Base-by-base conservation (phyloP, 1,284 basidiomycete species). In the Bjerkandera adusta region DNA sequence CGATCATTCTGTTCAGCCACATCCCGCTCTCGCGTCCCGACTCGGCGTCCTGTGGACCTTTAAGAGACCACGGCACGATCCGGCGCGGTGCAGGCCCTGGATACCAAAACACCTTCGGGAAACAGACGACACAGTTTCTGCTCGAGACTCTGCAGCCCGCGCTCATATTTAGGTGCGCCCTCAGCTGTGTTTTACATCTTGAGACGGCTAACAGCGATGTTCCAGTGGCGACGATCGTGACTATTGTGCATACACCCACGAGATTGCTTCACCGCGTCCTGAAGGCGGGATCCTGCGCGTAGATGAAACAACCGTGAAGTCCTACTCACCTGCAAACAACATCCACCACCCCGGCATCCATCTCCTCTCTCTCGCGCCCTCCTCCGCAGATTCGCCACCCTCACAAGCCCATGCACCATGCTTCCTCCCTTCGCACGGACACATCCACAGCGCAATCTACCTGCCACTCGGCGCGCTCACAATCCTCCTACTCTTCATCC, bases 211-310 rank as follows among this genome's bases (percentile, higher is more conserved):
- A 42, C 33, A 50, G 20, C 33, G 15, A 8, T 35, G 36, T 36
- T 45, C 39, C 58, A 92, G 89, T 55, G 92, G 87, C 8, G 91
- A 95, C 62, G 89, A 95, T 65, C 88, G 89, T 54, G 92, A 95
- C 61, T 91, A 91, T 53, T 95, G 92, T 64, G 87, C 91, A 69
- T 68, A 48, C 87, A 38, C 44, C 26, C 44, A 46, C 26, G 13
- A 7, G 16, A 8, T 20, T 21, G 15, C 24, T 29, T 11, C 16
- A 8, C 13, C 27, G 8, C 26, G 13, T 21, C 29, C 32, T 18
- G 29, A 41, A 30, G 29, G 13, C 33, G 25, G 25, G 15, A 12
- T 41, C 16, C 7, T 40, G 30, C 43, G 42, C 24, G 66, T 77
- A 15, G 67, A 68, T 11, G 81, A 83, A 59, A 46, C 92, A n/a